Evolutionary conservation across 805 yeast genomes (phyloP).

Genomic region (Cyberlindnera amylophila): DNA sequence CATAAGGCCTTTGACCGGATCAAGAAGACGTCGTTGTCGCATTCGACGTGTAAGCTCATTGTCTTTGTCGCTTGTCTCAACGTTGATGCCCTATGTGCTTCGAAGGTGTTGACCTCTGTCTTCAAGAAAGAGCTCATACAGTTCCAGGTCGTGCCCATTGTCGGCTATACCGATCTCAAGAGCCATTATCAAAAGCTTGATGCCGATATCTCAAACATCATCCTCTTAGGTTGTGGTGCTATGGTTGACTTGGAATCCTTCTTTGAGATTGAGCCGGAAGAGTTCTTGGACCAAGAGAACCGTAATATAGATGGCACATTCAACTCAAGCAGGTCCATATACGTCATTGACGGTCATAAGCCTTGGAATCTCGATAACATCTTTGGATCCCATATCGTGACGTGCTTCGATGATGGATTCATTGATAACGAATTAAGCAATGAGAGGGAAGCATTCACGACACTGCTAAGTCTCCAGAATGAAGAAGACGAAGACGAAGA

Average conservation of each 20-base stretch:
- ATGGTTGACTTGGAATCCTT: constrained; percentile 79
- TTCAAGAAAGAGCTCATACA: constrained; percentile 81
- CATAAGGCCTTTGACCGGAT: constrained; percentile 64
- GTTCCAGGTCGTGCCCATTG: constrained; percentile 86
- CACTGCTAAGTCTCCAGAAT: constrained; percentile 40
- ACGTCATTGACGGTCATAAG: constrained; percentile 85
- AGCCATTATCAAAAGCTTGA: constrained; percentile 62
- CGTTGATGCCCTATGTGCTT: constrained; percentile 89
- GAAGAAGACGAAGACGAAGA: constrained; percentile 35
- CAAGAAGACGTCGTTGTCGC: constrained; percentile 70
- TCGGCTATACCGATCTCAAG: constrained; percentile 81
- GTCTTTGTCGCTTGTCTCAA: constrained; percentile 87
- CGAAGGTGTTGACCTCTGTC: constrained; percentile 66
- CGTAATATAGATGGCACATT: constrained; percentile 29
- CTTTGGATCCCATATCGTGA: constrained; percentile 74
- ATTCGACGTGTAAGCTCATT: constrained; percentile 79
- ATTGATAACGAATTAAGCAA: constrained; percentile 53
- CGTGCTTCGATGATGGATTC: constrained; percentile 85
- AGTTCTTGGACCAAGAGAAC: constrained; percentile 35
- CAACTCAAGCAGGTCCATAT: constrained; percentile 54
- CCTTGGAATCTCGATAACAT: constrained; percentile 96
- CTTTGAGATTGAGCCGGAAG: constrained; percentile 57
- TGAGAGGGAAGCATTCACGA: constrained; percentile 61
- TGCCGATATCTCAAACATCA: constrained; percentile 66
- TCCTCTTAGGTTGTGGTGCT: constrained; percentile 91